phyloP scores from a whole-genome alignment of 2,329 filamentous ascomycete species.

The Fusarium musae region DNA sequence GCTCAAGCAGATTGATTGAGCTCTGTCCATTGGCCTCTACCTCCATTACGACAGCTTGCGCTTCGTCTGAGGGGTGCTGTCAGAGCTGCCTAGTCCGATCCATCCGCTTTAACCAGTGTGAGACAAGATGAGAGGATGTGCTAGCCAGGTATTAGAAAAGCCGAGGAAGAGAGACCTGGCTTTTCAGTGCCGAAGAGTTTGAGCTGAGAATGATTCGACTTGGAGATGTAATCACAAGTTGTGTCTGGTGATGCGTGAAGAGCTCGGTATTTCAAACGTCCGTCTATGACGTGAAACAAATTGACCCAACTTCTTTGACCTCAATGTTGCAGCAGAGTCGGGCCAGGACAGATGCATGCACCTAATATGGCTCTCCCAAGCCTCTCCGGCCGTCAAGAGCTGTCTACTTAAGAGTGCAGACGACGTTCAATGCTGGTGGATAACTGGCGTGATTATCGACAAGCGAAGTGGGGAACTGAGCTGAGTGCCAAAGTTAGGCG shows the following conservation, averaged over 20 bases:
- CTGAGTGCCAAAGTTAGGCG: slow-evolving; percentile 20
- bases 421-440: slow-evolving; percentile 1
- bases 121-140: neutral
- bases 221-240: slow-evolving; percentile 13
- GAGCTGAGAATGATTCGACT: slow-evolving; percentile 11
- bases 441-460: slow-evolving; percentile 35
- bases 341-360: neutral
- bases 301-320: slow-evolving; percentile 1
- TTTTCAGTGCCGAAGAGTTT: neutral
- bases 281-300: neutral
- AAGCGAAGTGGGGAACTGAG: slow-evolving; percentile 33
- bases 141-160: neutral
- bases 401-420: slow-evolving; percentile 2
- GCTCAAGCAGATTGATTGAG: slow-evolving; percentile 40
- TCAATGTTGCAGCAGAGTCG: neutral
- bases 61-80: slow-evolving; percentile 36
- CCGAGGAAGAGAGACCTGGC: neutral
- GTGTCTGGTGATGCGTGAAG: slow-evolving; percentile 24
- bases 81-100: slow-evolving; percentile 34
- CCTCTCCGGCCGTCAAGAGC: neutral
- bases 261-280: neutral
- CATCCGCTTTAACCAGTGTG: slow-evolving; percentile 35
- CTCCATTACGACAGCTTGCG: slow-evolving; percentile 42
- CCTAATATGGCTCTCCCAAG: neutral
- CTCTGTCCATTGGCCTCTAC: slow-evolving; percentile 41